These are phyloP conservation scores for Aureobasidium sp. DNA, from an alignment of 2,329 filamentous ascomycete genomes.

Conservation along the genomic window DNA sequence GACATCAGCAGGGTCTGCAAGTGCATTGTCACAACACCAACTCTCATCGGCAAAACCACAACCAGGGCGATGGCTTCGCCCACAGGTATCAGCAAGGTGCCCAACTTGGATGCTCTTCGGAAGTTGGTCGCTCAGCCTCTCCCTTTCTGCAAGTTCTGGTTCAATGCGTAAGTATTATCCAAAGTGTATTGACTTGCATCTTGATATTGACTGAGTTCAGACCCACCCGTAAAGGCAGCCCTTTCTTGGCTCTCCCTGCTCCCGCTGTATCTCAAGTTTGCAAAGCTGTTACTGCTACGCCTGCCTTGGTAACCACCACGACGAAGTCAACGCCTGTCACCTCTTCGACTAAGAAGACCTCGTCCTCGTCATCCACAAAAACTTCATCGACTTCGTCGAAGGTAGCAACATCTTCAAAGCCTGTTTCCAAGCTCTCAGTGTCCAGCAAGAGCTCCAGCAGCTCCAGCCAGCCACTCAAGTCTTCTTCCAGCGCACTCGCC, in stretches of 20 bases:
- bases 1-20: conserved; percentile 11
- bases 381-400: not conserved
- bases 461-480: not conserved
- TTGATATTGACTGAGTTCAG: too few species aligned
- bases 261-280: not conserved
- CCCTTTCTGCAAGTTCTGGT: conserved; percentile 15
- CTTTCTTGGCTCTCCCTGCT: not conserved
- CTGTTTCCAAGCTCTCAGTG: not conserved
- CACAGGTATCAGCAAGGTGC: not conserved
- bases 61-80: conserved; percentile 4
- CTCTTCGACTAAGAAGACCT: not conserved
- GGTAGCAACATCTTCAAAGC: not conserved
- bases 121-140: conserved; percentile 13
- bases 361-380: not conserved
- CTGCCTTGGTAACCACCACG: not conserved
- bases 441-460: not conserved
- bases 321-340: not conserved
- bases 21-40: not conserved
- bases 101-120: not conserved
- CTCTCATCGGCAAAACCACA: not conserved
- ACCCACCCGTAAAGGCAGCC: not conserved
- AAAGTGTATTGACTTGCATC: too few species aligned
- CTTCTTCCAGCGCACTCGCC: not conserved
- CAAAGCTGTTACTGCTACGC: conserved; percentile 1
- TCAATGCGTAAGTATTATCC: not conserved